A percentile compares a stretch with the other conserved stretches of the same genome.
Conservation (phyloP, 306 rosid genomes). For the Spatholobus suberectus region DNA sequence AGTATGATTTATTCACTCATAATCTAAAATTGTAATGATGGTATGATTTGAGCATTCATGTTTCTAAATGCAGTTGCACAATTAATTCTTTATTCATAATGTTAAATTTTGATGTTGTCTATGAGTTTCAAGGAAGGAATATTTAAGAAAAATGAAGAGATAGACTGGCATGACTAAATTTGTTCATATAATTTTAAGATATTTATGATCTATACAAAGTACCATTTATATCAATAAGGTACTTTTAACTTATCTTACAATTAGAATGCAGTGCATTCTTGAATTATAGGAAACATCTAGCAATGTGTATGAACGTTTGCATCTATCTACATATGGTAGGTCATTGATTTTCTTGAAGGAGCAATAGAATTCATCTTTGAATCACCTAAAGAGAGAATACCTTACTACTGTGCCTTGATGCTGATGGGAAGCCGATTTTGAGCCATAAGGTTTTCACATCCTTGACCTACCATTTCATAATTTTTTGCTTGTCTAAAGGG, state of each 20-base stretch:
- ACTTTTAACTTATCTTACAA: neutral
- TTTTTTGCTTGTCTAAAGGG: neutral
- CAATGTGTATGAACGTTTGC: neutral
- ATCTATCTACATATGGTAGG: conserved; percentile 45
- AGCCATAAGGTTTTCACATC: conserved; percentile 61
- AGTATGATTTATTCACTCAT: neutral
- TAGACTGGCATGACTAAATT: neutral
- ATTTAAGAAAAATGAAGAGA: too few species aligned
- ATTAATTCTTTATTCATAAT: neutral
- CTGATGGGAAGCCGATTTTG: conserved; percentile 56
- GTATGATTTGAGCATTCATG: neutral
- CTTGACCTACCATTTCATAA: neutral
- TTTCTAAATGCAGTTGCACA: neutral
- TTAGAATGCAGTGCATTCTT: neutral
- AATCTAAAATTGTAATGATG: neutral
- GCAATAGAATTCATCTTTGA: conserved; percentile 64
- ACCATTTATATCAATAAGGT: neutral
- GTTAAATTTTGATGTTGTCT: neutral
- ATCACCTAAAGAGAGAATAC: conserved; percentile 51
- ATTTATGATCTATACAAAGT: too few species aligned
- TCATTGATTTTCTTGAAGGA: conserved; percentile 83
- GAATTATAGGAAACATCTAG: neutral
- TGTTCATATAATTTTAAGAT: neutral
- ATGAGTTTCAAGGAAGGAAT: neutral
- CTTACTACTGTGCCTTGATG: conserved; percentile 81